A percentile compares a stretch with the other conserved stretches of the same genome.
These are phyloP conservation scores for Beta macrorhiza DNA, from an alignment of 179 eudicot genomes.

Conservation along the genomic window DNA sequence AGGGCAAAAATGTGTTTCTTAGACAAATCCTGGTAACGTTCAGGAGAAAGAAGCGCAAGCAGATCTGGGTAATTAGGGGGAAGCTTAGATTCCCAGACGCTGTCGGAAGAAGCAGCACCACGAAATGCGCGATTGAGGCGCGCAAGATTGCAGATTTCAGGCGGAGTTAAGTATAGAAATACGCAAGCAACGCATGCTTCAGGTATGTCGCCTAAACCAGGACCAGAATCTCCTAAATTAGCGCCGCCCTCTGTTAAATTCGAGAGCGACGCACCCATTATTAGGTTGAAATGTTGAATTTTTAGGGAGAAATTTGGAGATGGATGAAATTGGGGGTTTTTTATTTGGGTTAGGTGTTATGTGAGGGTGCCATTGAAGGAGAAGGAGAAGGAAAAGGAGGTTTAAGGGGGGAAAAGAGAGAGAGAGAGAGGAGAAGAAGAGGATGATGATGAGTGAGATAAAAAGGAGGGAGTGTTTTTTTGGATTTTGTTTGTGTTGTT, in stretches of 20 bases:
- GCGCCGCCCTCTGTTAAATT: constrained; percentile 51
- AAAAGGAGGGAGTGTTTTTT: too few relatives aligned
- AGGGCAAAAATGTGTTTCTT: constrained; percentile 79
- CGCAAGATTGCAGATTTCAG: constrained; percentile 91
- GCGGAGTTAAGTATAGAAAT: constrained; percentile 75
- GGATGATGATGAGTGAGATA: too few relatives aligned
- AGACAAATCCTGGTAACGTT: constrained; percentile 36
- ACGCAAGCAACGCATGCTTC: constrained; percentile 94
- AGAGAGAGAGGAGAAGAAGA: too few relatives aligned
- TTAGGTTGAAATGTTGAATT: neutral
- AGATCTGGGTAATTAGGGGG: constrained; percentile 63
- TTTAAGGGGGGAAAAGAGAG: too few relatives aligned
- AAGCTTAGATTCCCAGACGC: constrained; percentile 82
- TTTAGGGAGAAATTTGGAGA: too few relatives aligned
- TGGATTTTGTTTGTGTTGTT: too few relatives aligned
- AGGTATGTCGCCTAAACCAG: constrained; percentile 89
- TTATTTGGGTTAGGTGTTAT: too few relatives aligned
- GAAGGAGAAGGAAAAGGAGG: too few relatives aligned
- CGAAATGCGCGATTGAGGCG: constrained; percentile 88
- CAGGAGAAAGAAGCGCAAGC: constrained; percentile 48
- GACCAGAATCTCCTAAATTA: constrained; percentile 34
- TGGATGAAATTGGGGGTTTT: too few relatives aligned
- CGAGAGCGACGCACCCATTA: constrained; percentile 91
- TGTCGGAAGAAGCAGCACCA: constrained; percentile 85
- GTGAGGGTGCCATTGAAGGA: too few relatives aligned